Evolutionary conservation across 2,329 filamentous ascomycete species (phyloP), one percentile per base, ranked within the genome.

Genomic region (Fusarium mangiferae): DNA sequence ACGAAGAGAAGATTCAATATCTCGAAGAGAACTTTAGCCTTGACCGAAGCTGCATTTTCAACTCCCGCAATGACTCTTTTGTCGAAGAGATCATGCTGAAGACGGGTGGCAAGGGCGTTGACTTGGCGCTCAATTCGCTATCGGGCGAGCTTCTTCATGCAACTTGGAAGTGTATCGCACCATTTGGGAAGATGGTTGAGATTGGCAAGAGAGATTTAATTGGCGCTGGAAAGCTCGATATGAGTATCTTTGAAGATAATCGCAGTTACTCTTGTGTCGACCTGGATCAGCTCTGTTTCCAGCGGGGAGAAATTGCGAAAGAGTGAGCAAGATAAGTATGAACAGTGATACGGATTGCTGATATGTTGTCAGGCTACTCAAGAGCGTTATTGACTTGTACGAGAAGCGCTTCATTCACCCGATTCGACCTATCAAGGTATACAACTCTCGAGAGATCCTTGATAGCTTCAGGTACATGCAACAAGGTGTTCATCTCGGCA

Each of bases 401-500:
- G 30, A 46, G 4, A 26, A 30, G 13, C 52, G 35, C 1, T 15
- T 48, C 3, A 63, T 63, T 10, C 14, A 12, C 6, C 52, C 60
- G 1, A 48, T 63, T 7, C n/a, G 52, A 20, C 60, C 60, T 2
- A 62, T 58, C 17, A 58, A 62, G 30, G 41, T 62, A 7, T 62
- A 46, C 26, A 12, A 8, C 4, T 35, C 52, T 4, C 22, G 39
- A 4, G 54, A 46, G 11, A 62, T 62, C 3, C 52, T 59, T 35
- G 60, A 62, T 18, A 33, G 52, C 35, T 63, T 63, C 28, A 59
- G 60, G 12, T 59, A 48, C 6, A 59, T 63, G 52, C 60, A 63
- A n/a, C 60, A 63, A 17, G 60, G 52, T 1, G 35, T 59, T 6
- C 60, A 63, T 28, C 52, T 63, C 26, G 60, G 60, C 6, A 63